These are phyloP conservation scores for Diaporthe helianthi DNA, from an alignment of 2,329 filamentous ascomycete species.

Conservation along the genomic window DNA sequence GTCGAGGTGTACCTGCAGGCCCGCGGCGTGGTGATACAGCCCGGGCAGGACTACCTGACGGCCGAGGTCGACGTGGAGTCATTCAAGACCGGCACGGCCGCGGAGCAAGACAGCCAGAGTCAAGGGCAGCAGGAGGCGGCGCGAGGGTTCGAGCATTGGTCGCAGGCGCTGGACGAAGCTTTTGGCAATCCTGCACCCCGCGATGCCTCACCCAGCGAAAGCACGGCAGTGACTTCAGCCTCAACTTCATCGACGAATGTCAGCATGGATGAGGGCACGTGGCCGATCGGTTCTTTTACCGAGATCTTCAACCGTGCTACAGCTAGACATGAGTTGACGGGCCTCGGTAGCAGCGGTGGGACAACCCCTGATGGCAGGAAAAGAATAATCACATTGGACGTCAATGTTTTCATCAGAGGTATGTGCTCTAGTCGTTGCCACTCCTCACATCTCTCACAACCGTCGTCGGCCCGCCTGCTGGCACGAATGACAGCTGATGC, in stretches of 20 bases:
- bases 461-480: neutral
- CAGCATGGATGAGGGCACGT: neutral
- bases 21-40: conserved; percentile 68
- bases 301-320: neutral
- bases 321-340: neutral
- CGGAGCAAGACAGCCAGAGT: neutral
- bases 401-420: conserved; percentile 41
- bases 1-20: conserved; percentile 75
- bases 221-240: neutral
- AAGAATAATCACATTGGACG: conserved; percentile 39
- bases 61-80: conserved; percentile 59
- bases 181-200: neutral
- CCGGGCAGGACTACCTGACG: conserved; percentile 65
- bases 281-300: neutral
- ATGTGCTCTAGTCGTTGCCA: neutral
- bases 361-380: conserved; percentile 1
- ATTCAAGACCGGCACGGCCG: conserved; percentile 42
- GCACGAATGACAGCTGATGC: conserved; percentile 5
- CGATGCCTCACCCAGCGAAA: neutral
- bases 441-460: neutral
- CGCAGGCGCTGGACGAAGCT: conserved; percentile 11
- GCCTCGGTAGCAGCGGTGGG: neutral
- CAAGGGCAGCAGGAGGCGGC: neutral
- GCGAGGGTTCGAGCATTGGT: neutral
- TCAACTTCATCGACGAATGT: neutral